Base-by-base conservation (phyloP, 192 early-diverging fungal genomes). In the Fimicolochytrium jonesii region DNA sequence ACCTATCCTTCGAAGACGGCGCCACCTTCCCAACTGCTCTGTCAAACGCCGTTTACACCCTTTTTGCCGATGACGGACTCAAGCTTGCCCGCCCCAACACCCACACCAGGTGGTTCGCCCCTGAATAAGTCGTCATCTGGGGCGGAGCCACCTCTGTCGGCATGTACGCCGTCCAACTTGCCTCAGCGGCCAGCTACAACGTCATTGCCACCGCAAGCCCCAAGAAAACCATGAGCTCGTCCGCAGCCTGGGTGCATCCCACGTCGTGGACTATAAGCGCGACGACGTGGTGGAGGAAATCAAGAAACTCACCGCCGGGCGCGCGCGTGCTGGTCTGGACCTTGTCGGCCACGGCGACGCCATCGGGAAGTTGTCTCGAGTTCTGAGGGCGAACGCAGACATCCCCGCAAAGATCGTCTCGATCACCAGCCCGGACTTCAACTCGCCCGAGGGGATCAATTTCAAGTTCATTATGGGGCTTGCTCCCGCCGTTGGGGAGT, bases 61-160 rank as follows among this genome's bases (percentile, higher is more conserved):
- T 60, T 4, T 67, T 67, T 36, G 17, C 37, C 22, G 41, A 66
- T 15, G 33, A 18, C 5, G 64, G 49, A 20, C 34, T 67, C 11
- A 23, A 39, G 1, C 57, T 67, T 25, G 48, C 66, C 4, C 7
- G 56, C 4, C 66, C 66, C 2, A 25, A 42, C n/a, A 58, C 20
- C 29, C 5, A 67, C 36, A 18, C 26, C 18, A 30, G 58, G 15
- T 61, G 37, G 29, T 67, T 61, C 33, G 56, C 30, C 0, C 66
- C 66, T 3, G 66, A 70, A 44, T 56, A 23, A 26, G 54, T 70
- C 15, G 23, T 70, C 7, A 43, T 70, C 11, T 50, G 55, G 55
- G 68, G 68, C 30, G 68, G 36, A 9, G n/a, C 61, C 0, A 28
- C 53, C 4, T 57, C 61, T 3, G 47, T 59, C 6, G 68, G 68